phyloP scores from a whole-genome alignment of 2,329 filamentous ascomycete species.

The Cadophora gregata region DNA sequence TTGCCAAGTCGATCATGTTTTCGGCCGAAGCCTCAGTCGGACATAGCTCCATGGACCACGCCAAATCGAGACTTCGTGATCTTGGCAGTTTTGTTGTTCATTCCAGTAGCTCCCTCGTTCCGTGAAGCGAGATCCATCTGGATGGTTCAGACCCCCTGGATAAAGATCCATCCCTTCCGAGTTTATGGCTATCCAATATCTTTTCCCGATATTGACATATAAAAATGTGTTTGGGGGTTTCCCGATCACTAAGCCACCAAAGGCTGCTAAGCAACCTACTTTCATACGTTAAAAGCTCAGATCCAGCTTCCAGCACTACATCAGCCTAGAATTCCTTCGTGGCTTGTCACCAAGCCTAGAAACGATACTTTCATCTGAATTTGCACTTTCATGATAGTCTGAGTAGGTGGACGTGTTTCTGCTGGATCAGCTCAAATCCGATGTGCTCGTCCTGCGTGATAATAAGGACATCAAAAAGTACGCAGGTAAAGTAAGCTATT shows the following conservation, averaged over 20 bases:
- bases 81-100: not conserved
- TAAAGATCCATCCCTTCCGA: too few relatives aligned
- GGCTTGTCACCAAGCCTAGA: not conserved
- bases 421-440: not conserved
- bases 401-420: not conserved
- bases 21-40: not conserved
- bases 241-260: too few relatives aligned
- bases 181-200: not conserved
- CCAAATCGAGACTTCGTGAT: not conserved
- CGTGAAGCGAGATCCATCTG: not conserved
- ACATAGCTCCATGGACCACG: not conserved
- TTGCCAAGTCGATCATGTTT: not conserved
- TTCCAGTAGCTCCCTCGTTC: not conserved
- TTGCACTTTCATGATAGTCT: not conserved
- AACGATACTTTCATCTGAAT: not conserved
- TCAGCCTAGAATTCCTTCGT: not conserved
- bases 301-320: too few relatives aligned
- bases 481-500: too few relatives aligned
- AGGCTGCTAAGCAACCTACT: too few relatives aligned
- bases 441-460: not conserved
- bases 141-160: too few relatives aligned
- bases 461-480: not conserved
- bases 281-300: too few relatives aligned
- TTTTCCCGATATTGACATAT: not conserved
- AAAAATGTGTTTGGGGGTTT: not conserved